phyloP scores from a whole-genome alignment of 2,329 filamentous ascomycete species.

The Calonectria ilicicola region DNA sequence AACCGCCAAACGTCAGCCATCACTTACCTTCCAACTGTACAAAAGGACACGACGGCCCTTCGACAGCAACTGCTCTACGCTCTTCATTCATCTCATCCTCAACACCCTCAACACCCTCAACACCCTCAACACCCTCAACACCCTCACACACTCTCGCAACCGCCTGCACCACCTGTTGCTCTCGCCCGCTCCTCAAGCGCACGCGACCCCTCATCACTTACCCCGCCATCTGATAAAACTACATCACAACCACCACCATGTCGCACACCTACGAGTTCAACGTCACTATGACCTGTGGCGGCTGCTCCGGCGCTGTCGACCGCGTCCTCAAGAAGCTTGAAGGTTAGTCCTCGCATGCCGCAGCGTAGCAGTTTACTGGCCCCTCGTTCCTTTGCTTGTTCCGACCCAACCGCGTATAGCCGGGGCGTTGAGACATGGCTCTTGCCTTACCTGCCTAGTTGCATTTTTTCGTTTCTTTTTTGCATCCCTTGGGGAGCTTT shows the following conservation, averaged over 20 bases:
- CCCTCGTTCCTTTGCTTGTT: not conserved
- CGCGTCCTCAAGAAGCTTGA: slow-evolving; percentile 92
- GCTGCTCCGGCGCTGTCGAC: slow-evolving; percentile 95
- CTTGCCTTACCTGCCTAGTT: not conserved
- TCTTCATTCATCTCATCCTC: too few species aligned
- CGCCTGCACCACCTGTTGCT: not conserved
- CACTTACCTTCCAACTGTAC: slow-evolving; percentile 2
- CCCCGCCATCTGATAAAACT: slow-evolving; percentile 32
- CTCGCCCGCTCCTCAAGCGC: slow-evolving; percentile 3
- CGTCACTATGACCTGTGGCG: slow-evolving; percentile 92
- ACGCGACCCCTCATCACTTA: slow-evolving; percentile 19
- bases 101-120: too few species aligned
- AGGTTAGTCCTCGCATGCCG: slow-evolving; percentile 65
- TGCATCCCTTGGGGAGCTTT: not conserved
- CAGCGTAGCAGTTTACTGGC: not conserved
- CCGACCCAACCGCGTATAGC: not conserved
- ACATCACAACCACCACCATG: slow-evolving; percentile 62
- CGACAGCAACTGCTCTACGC: not conserved
- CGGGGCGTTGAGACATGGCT: not conserved
- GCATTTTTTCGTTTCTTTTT: not conserved
- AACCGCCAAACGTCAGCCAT: slow-evolving; percentile 31
- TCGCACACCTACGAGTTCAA: slow-evolving; percentile 94
- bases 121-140: too few species aligned
- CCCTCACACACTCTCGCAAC: not conserved
- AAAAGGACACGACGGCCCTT: slow-evolving; percentile 23